Evolutionary conservation across 1,284 basidiomycete genomes (phyloP).

Genomic region (Pseudozyma sp.): DNA sequence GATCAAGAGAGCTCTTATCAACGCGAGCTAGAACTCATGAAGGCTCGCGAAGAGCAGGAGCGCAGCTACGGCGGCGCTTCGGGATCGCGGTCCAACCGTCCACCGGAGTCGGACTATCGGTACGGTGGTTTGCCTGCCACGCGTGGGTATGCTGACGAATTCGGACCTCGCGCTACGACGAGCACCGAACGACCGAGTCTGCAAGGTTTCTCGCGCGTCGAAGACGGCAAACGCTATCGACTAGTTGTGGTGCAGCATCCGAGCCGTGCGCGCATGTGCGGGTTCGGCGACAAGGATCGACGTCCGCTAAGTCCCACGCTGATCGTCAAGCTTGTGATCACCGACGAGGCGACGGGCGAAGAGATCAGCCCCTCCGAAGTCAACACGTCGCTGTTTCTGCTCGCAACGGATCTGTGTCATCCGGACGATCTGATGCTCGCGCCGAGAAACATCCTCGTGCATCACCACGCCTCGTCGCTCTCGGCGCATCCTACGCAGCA

Average conservation of each 20-base stretch:
- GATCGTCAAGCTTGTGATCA: constrained; percentile 60
- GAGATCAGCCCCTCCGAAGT: constrained; percentile 57
- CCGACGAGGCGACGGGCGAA: constrained; percentile 51
- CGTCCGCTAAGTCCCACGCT: constrained; percentile 61
- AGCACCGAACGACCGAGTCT: constrained; percentile 23
- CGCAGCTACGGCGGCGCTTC: constrained; percentile 14
- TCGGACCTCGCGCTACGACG: constrained; percentile 23
- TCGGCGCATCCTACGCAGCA: constrained; percentile 37
- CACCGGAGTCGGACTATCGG: constrained; percentile 12
- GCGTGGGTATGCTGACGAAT: constrained; percentile 18
- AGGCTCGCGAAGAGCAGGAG: constrained; percentile 41
- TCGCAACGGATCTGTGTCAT: constrained; percentile 62
- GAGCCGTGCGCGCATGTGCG: constrained; percentile 60
- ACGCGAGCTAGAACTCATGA: constrained; percentile 47
- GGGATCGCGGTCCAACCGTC: constrained; percentile 9
- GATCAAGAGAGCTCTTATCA: constrained; percentile 32
- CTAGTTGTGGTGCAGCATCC: constrained; percentile 61
- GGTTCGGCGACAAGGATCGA: constrained; percentile 64
- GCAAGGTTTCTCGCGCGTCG: constrained; percentile 41
- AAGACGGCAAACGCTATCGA: constrained; percentile 47
- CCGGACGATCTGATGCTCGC: constrained; percentile 56
- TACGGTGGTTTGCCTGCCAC: constrained; percentile 17
- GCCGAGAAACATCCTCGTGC: constrained; percentile 57
- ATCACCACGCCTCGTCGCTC: constrained; percentile 51
- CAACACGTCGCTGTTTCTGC: constrained; percentile 61